phyloP scores from a whole-genome alignment of 495 filamentous ascomycete genomes.

The Aspergillus homomorphus region DNA sequence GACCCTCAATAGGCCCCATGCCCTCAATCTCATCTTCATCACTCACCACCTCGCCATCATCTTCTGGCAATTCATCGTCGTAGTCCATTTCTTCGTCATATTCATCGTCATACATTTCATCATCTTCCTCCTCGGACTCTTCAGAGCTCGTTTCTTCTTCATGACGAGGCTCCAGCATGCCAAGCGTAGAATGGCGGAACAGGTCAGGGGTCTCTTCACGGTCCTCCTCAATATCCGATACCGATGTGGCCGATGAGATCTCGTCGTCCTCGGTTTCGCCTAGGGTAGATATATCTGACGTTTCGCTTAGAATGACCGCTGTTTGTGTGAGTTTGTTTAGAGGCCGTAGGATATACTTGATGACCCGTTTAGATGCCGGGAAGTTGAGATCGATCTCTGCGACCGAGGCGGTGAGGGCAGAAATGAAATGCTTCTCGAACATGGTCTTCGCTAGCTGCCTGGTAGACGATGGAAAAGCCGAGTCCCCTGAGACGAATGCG shows the following conservation, averaged over 20 bases:
- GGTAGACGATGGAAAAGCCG: conserved; percentile 44
- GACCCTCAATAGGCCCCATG: conserved; percentile 82
- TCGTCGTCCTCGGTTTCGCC: conserved; percentile 80
- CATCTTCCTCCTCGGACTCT: conserved; percentile 67
- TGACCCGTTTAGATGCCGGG: conserved; percentile 83
- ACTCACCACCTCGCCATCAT: conserved; percentile 82
- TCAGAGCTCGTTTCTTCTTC: conserved; percentile 68
- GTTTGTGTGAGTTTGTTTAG: conserved; percentile 82
- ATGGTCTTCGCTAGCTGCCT: conserved; percentile 86
- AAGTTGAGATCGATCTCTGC: conserved; percentile 96
- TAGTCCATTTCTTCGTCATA: conserved; percentile 90
- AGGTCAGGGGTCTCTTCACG: conserved; percentile 97
- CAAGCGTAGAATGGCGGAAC: conserved; percentile 92
- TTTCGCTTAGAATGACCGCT: conserved; percentile 78
- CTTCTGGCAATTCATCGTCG: conserved; percentile 68
- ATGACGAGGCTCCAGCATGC: conserved; percentile 84
- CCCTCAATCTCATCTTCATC: conserved; percentile 79
- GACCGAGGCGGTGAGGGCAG: conserved; percentile 82
- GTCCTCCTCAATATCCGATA: conserved; percentile 81
- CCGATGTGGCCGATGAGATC: conserved; percentile 82
- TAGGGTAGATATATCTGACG: conserved; percentile 64
- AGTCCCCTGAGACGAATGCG: conserved; percentile 53
- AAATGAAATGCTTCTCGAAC: conserved; percentile 96
- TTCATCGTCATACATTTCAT: conserved; percentile 82
- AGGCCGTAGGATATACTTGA: conserved; percentile 93